Evolutionary conservation across 78 protist genomes (phyloP), one percentile per base, ranked within the genome.

Genomic region (Isochrysis galbana): DNA sequence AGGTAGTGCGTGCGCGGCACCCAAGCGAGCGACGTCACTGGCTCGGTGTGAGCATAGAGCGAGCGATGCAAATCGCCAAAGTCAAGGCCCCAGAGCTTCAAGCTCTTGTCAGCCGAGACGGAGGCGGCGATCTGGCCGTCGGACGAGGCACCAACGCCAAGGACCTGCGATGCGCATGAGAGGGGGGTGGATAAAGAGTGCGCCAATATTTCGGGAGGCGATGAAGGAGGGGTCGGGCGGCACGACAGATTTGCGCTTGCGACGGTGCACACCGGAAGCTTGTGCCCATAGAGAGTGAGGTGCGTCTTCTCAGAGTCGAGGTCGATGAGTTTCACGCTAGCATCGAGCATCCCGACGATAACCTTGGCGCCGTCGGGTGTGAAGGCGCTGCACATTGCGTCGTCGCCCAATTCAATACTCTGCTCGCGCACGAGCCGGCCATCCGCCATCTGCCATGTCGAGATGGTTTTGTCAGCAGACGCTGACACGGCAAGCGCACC

Each of bases 251-350:
- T n/a, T n/a, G n/a, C n/a, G n/a, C n/a, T n/a, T n/a, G n/a, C n/a
- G n/a, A n/a, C n/a, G n/a, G n/a, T n/a, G n/a, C n/a, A n/a, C n/a
- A n/a, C n/a, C 0, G 99, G 99, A 51, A 98, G 95, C 94, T 96
- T 96, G 96, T 99, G 99, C 14, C 99, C 99, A 91, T 97, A 99
- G 41, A 98, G 92, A 17, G 98, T 93, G 25, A 99, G 95, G 94
- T 87, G 96, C 94, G 97, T 96, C 91, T 97, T 95, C 69, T 97
- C 77, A 45, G 98, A 44, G 93, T 98, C 99, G 23, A 25, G 93
- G 96, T 96, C 97, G 47, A 91, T n/a, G n/a, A 97, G 90, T 92
- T 96, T 93, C 45, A 98, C 96, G 14, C 98, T 97, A 77, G 92
- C 36, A 94, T 98, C 99, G 41, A 98, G 94, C 67, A 98, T 95